Evolutionary conservation across 75 land plant species (phyloP).

Genomic region (Isoetes taiwanensis): DNA sequence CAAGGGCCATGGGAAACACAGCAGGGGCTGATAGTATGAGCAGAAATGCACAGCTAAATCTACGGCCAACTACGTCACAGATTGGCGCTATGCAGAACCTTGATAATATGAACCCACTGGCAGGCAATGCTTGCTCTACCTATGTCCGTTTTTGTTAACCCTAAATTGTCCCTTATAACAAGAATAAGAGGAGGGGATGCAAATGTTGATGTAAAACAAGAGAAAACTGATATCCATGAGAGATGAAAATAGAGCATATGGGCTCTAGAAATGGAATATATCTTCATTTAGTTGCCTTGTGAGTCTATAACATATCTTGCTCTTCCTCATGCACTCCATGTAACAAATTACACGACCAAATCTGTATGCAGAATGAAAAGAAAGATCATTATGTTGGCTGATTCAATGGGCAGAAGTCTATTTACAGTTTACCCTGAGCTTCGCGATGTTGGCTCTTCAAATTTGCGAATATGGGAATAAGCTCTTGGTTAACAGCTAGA

Average conservation of each 20-base stretch:
- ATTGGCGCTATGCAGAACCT: slow-evolving; percentile 68
- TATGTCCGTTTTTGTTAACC: slow-evolving; percentile 51
- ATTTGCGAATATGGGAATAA: too few species aligned
- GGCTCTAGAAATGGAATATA: slow-evolving; percentile 41
- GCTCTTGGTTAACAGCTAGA: too few species aligned
- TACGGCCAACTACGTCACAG: slow-evolving; percentile 73
- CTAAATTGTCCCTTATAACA: slow-evolving; percentile 68
- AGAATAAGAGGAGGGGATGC: slow-evolving; percentile 84
- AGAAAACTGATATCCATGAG: slow-evolving; percentile 79
- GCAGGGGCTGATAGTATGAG: slow-evolving; percentile 65
- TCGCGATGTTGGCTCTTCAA: too few species aligned
- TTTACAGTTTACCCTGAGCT: too few species aligned
- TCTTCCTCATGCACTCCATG: too few species aligned
- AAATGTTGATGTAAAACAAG: slow-evolving; percentile 73
- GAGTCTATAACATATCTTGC: too few species aligned
- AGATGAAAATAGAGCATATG: slow-evolving; percentile 87
- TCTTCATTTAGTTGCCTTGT: slow-evolving; percentile 57
- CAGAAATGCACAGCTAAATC: slow-evolving; percentile 60
- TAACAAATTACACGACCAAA: too few species aligned
- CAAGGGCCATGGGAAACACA: slow-evolving; percentile 59
- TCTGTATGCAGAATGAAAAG: too few species aligned
- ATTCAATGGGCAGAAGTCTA: too few species aligned
- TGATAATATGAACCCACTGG: slow-evolving; percentile 62
- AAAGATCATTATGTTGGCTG: too few species aligned
- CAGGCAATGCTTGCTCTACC: slow-evolving; percentile 75